Evolutionary conservation across 2,329 filamentous ascomycete species (phyloP), one percentile per base, ranked within the genome.

Genomic region (Aureobasidium sp.): DNA sequence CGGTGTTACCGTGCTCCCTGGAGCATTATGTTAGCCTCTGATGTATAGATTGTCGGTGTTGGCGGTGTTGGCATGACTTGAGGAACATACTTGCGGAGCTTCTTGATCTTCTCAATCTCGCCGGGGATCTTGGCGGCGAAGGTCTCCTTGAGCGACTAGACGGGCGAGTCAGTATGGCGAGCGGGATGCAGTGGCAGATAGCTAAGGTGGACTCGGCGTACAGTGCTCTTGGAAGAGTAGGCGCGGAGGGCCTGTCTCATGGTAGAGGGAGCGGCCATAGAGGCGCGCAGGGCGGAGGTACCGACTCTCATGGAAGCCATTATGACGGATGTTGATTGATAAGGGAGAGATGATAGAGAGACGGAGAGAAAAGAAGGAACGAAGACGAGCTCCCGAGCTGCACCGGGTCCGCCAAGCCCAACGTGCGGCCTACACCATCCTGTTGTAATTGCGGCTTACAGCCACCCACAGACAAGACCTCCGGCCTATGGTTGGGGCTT

Each of bases 41-140:
- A 21, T 7, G 25, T 16, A 65, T 13, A 44, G 21, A 21, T 21
- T 21, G 21, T 21, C 21, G 21, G 21, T 21, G 42, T 30, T 29
- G 41, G 41, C 14, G 37, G 1, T 34, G 9, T 51, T 7, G 36
- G 32, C 14, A 34, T 16, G 64, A 68, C 9, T 16, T 21, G 14
- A 2, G 16, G 21, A 61, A 79, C 88, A 76, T 82, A 96, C 91
- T 97, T 97, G 78, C 91, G 86, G 74, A 99, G 87, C 78, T 91
- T 87, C 90, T 99, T 99, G 83, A 99, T 91, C 86, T 97, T 90
- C 82, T 99, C 94, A 75, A 97, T 88, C 86, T 97, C 95, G 77
- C 87, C 91, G 71, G 94, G 94, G 66, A 99, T 84, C 74, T 93
- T 88, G 78, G 94, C 92, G 76, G 93, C 93, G 78, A 99, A 97